Evolutionary conservation across 1,284 basidiomycete genomes (phyloP), one percentile per base, ranked within the genome.

Genomic region (Meripilus lineatus): DNA sequence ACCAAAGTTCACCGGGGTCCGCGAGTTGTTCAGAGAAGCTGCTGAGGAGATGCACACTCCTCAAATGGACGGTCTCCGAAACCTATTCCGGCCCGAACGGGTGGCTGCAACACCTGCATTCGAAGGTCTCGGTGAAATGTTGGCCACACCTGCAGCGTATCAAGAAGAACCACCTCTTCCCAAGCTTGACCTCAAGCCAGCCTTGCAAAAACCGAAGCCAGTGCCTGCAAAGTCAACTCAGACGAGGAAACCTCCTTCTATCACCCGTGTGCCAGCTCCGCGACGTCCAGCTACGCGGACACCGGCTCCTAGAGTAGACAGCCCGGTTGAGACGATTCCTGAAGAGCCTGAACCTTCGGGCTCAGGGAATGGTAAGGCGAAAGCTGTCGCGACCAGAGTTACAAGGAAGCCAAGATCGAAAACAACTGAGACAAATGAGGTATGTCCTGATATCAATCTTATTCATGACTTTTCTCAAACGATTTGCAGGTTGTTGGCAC

Each of bases 101-200:
- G 54, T 49, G 6, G 32, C 42, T 23, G 49, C 24, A 20, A 61
- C 62, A 3, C 58, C 62, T 3, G 43, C 46, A 3, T 57, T 64
- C 32, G 65, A 67, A 26, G 64, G 63, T 15, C 50, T 66, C 2
- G 61, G 53, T 0, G 62, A 66, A 45, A 64, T 68, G 59, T 50
- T 68, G 28, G 45, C 51, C 5, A 64, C 65, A 1, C 66, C 68
- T 10, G 55, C 42, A 1, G 60, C 44, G 5, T 55, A 57, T 44
- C 47, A 33, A 33, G 37, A 46, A 41, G 18, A 14, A n/a, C 24
- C 26, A 21, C 32, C 11, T 37, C 18, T 48, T 44, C 21, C 41
- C 14, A n/a, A 47, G 17, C 18, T 34, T 10, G 33, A 23, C 10
- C 15, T 13, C 7, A 37, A 37, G 28, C 15, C 24, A 14, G 39